phyloP scores from a whole-genome alignment of 305 asterid genomes.

The Fraxinus sp. region DNA sequence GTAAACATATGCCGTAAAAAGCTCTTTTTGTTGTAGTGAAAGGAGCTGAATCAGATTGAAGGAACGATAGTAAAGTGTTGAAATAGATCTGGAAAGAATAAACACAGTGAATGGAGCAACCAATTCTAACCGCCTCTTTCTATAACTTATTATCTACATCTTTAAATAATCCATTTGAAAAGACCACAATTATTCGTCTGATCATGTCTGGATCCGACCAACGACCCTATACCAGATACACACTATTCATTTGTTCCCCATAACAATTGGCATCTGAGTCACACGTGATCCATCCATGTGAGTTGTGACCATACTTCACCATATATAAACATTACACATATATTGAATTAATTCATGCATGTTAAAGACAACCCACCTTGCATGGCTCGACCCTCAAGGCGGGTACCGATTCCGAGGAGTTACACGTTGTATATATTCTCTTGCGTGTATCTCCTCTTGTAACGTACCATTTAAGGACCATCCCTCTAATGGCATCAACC shows the following conservation, averaged over 20 bases:
- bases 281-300: conserved; percentile 39
- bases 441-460: background rate
- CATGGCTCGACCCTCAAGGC: conserved; percentile 51
- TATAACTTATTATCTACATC: background rate
- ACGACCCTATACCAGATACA: conserved; percentile 28
- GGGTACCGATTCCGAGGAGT: conserved; percentile 35
- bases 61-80: background rate
- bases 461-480: conserved; percentile 21
- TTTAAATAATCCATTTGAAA: background rate
- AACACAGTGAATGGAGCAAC: background rate
- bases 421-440: conserved; percentile 27
- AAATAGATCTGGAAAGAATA: background rate
- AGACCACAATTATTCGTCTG: conserved; percentile 4
- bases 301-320: background rate
- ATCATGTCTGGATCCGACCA: conserved; percentile 30
- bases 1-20: too few species aligned
- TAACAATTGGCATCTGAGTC: conserved; percentile 44
- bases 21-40: too few species aligned
- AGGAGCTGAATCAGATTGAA: too few species aligned
- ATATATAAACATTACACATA: background rate
- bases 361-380: conserved; percentile 9
- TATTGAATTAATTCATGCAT: background rate
- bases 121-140: background rate
- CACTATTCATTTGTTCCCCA: conserved; percentile 40
- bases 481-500: background rate